Base-by-base conservation (phyloP, 306 rosid genomes). In the Cicer bijugum region DNA sequence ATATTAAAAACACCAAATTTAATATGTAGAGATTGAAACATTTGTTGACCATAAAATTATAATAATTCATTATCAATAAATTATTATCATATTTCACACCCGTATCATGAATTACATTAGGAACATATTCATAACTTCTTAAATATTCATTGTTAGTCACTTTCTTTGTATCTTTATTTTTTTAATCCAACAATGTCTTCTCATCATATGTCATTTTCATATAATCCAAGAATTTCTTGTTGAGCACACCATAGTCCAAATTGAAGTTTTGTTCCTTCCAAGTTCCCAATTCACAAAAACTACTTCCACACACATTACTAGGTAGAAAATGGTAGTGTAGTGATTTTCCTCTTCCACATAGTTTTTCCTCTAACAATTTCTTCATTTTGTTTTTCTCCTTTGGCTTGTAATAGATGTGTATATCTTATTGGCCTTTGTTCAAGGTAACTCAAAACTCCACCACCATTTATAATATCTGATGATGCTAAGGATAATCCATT, bases 301-400 rank as follows among this genome's bases (percentile, higher is more conserved):
- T 16, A 65, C 48, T 71, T 67, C 39, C 20, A 72, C 74, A 33
- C 48, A 55, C 8, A 78, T 69, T 82, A 52, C 80, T 79, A 77
- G 10, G 87, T 8, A 44, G 91, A 78, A 87, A 85, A 88, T 51
- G 91, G 83, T 20, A 68, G 19, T 57, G 76, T 51, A 17, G 78
- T 12, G 37, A 73, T 23, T 71, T 93, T 91, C 57, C 84, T 88
- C 82, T 93, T 91, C 98, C 98, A 91, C 28, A 43, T 67, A 7
- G 96, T 93, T 64, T 86, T 85, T 76, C 94, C 98, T 83, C 97
- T 85, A 8, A 93, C 94, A 72, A 93, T 93, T 87, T 93, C 97
- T 64, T 89, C 87, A 64, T 52, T 84, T 81, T 87, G 82, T 33
- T 79, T 20, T 56, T 83, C 81, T 17, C 91, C 97, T 60, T 84